phyloP scores from a whole-genome alignment of 164 flowering plant genomes.

The Sedum album region DNA sequence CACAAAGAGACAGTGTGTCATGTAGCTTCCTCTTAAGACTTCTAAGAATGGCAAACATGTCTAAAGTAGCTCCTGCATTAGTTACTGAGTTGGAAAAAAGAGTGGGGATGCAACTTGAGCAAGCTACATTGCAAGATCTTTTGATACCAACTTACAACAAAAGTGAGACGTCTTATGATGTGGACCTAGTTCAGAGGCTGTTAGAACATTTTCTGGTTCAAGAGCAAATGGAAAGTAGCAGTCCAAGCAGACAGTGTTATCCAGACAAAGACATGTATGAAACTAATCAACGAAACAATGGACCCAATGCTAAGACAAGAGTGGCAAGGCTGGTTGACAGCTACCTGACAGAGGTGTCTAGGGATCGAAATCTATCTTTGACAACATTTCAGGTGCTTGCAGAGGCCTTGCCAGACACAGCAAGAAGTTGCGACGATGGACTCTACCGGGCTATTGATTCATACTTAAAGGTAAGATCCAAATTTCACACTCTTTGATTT shows the following conservation, averaged over 20 bases:
- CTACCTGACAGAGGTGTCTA: constrained; percentile 74
- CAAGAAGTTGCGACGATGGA: constrained; percentile 71
- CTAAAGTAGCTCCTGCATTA: constrained; percentile 75
- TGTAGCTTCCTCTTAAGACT: constrained; percentile 83
- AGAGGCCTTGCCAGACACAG: constrained; percentile 52
- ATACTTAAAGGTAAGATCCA: constrained; percentile 59
- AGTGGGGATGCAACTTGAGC: neutral
- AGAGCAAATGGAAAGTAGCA: constrained; percentile 65
- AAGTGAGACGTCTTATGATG: constrained; percentile 67
- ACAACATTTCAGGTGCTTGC: constrained; percentile 62
- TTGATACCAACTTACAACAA: constrained; percentile 65
- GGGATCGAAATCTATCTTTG: constrained; percentile 55
- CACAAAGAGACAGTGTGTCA: constrained; percentile 75
- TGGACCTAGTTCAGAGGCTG: constrained; percentile 88
- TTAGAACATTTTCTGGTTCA: constrained; percentile 94
- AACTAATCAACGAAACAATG: constrained; percentile 24
- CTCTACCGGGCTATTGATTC: constrained; percentile 84
- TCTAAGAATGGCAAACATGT: constrained; percentile 66
- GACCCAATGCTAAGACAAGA: constrained; percentile 69
- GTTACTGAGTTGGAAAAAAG: neutral
- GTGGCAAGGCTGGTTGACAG: constrained; percentile 69
- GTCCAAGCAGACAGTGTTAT: constrained; percentile 63
- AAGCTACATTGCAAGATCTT: constrained; percentile 38
- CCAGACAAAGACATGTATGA: constrained; percentile 49
- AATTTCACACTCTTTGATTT: neutral